Percentiles rank a stretch among this genome's conserved stretches.
phyloP scores from a whole-genome alignment of 768 basidiomycete genomes.

The Lactarius psammicola region DNA sequence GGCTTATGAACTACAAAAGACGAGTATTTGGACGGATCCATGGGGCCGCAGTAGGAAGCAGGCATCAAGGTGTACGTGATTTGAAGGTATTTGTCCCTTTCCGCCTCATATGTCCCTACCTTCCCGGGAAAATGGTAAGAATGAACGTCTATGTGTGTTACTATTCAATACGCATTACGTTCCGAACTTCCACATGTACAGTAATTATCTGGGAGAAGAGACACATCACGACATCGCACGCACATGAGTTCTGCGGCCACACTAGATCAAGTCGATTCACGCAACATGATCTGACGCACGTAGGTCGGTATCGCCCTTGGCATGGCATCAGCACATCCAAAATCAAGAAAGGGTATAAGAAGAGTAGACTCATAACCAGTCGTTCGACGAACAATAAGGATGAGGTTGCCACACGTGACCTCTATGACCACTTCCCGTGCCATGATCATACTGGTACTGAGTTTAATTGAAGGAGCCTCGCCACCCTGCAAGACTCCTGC shows the following conservation, averaged over 20 bases:
- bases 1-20: not conserved
- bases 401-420: too few species aligned
- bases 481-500: too few species aligned
- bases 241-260: too few species aligned
- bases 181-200: too few species aligned
- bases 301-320: not conserved
- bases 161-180: too few species aligned
- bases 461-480: too few species aligned
- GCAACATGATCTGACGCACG: not conserved
- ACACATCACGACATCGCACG: too few species aligned
- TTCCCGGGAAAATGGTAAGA: not conserved
- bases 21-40: not conserved
- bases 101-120: not conserved
- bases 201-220: too few species aligned
- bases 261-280: too few species aligned
- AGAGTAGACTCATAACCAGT: not conserved
- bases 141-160: not conserved
- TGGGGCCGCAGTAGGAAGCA: not conserved
- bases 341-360: slow-evolving; percentile 14
- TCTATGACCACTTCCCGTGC: too few species aligned
- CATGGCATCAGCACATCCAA: slow-evolving; percentile 12
- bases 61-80: not conserved
- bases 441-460: too few species aligned
- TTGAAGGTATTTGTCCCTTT: not conserved
- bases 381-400: too few species aligned